A percentile compares a stretch with the other conserved stretches of the same genome.
Evolutionary conservation across 495 filamentous ascomycete genomes (phyloP).

Genomic region (Mytilinidion resinicola): DNA sequence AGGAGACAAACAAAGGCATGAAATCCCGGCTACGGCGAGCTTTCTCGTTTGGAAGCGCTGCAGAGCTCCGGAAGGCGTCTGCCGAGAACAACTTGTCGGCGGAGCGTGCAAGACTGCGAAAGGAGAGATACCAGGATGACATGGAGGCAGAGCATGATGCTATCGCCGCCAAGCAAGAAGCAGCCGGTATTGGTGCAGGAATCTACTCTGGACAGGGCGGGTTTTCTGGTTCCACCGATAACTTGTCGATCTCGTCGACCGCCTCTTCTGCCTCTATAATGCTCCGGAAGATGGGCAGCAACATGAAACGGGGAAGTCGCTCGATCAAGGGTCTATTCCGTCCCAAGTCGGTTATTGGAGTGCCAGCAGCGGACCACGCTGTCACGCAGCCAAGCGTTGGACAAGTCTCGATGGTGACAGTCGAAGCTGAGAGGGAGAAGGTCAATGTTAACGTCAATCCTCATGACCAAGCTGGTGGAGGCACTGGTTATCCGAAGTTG

Average conservation of each 20-base stretch:
- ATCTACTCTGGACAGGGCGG: slow-evolving; percentile 87
- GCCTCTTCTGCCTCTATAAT: slow-evolving; percentile 97
- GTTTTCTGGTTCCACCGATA: slow-evolving; percentile 90
- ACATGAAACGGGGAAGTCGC: slow-evolving; percentile 85
- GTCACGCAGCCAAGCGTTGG: slow-evolving; percentile 64
- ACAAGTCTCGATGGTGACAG: slow-evolving; percentile 87
- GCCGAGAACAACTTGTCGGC: slow-evolving; percentile 57
- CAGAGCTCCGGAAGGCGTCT: slow-evolving; percentile 75
- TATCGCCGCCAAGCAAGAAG: slow-evolving; percentile 87
- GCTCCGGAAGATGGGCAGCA: slow-evolving; percentile 98
- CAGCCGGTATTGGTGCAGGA: slow-evolving; percentile 79
- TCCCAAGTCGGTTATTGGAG: slow-evolving; percentile 83
- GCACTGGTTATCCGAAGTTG: slow-evolving; percentile 82
- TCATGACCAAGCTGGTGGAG: slow-evolving; percentile 61
- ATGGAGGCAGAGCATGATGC: slow-evolving; percentile 54
- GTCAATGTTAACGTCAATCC: slow-evolving; percentile 72
- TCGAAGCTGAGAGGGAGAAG: slow-evolving; percentile 72
- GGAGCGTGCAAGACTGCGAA: slow-evolving; percentile 60
- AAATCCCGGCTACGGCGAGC: slow-evolving; percentile 86
- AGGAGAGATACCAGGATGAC: slow-evolving; percentile 50
- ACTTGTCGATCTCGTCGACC: slow-evolving; percentile 93
- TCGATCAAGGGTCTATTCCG: slow-evolving; percentile 93
- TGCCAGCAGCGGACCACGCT: slow-evolving; percentile 59
- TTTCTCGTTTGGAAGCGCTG: slow-evolving; percentile 95
- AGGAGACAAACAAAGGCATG: slow-evolving; percentile 66